Base-by-base conservation (phyloP, 2,329 filamentous ascomycete species). In the Alternaria triticina region DNA sequence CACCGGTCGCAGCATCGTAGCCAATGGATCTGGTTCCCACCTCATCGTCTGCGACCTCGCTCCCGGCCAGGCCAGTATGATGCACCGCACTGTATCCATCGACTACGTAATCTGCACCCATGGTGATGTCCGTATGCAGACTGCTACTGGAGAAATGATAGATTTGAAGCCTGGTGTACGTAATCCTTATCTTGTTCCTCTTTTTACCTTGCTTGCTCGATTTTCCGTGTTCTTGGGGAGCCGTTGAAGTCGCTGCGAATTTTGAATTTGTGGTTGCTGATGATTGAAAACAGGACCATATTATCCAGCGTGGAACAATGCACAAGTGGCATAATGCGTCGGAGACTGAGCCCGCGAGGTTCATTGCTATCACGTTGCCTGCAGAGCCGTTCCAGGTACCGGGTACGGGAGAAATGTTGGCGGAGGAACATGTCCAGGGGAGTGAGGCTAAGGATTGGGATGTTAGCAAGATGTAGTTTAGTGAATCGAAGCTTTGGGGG, bases 251-350 rank as follows among this genome's bases (percentile, higher is more conserved):
- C n/a, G n/a, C n/a, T n/a, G n/a, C n/a, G n/a, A n/a, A n/a, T n/a
- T n/a, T n/a, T n/a, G n/a, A n/a, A n/a, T n/a, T n/a, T n/a, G n/a
- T n/a, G n/a, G n/a, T n/a, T n/a, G n/a, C n/a, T n/a, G n/a, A n/a
- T n/a, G n/a, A n/a, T n/a, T n/a, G n/a, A n/a, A n/a, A n/a, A n/a
- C n/a, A n/a, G 40, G 62, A 74, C 40, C 70, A 73, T 43, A 54
- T 74, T 13, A 59, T 74, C 17, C 71, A 74, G 50, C 57, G 69
- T 2, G 71, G 71, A 0, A 74, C 70, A 4, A 65, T 71, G 61
- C 70, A 74, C 46, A 73, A 70, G 36, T 73, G 70, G 71, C 55
- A 56, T 5, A 70, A 70, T 23, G 52, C 40, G 1, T 65, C 58
- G 0, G 46, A 68, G 27, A 74, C 70, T 3, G 69, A 73, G 57